Conservation (phyloP, 2,329 filamentous ascomycete genomes). For the Stagonosporopsis chrysanthemi region DNA sequence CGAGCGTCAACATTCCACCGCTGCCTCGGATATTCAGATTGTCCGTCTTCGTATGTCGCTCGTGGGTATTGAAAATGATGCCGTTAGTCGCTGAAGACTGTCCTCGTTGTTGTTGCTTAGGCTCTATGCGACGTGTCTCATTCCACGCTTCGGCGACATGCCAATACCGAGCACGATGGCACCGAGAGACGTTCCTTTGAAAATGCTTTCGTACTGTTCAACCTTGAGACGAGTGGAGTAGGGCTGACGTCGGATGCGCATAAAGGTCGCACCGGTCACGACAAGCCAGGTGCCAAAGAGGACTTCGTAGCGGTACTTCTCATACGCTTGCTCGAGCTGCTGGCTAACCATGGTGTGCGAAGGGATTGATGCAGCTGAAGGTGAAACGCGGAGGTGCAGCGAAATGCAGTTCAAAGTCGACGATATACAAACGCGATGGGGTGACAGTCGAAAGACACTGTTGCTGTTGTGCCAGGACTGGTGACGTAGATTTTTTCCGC, state of each 20-base stretch:
- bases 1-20: not conserved
- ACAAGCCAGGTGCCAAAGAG: conserved; percentile 39
- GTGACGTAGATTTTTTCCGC: conserved; percentile 11
- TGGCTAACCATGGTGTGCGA: conserved; percentile 25
- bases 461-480: not conserved
- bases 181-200: conserved; percentile 46
- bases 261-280: conserved; percentile 44
- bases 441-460: conserved; percentile 11
- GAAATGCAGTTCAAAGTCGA: not conserved
- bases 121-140: conserved; percentile 23
- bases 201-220: conserved; percentile 50
- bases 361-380: not conserved
- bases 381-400: not conserved
- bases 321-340: conserved; percentile 24
- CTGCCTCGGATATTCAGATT: not conserved
- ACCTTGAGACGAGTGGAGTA: conserved; percentile 44
- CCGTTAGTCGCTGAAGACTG: not conserved
- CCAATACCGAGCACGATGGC: conserved; percentile 37
- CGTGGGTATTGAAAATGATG: not conserved
- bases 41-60: not conserved
- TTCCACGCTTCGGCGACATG: conserved; percentile 31
- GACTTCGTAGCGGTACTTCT: conserved; percentile 42
- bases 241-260: conserved; percentile 45
- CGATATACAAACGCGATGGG: conserved; percentile 8
- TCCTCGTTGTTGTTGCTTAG: not conserved